phyloP scores from a whole-genome alignment of 805 yeast genomes.

The Saccharomycopsis sp. region DNA sequence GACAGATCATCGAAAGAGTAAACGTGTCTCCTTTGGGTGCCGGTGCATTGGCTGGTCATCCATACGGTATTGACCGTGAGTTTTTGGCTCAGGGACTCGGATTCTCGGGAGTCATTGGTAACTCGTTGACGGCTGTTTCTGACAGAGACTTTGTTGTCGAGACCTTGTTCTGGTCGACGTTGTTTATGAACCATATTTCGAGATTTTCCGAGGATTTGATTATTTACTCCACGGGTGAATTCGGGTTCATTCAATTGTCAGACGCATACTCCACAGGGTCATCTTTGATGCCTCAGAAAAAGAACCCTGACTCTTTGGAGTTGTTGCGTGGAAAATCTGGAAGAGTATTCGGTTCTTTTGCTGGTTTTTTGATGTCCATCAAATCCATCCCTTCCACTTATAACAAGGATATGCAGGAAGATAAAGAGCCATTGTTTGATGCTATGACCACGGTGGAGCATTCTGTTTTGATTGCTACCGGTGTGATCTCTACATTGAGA shows the following conservation, averaged over 20 bases:
- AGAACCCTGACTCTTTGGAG: slow-evolving; percentile 95
- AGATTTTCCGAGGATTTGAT: slow-evolving; percentile 92
- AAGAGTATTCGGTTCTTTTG: slow-evolving; percentile 88
- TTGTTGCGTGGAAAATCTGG: slow-evolving; percentile 95
- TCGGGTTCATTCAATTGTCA: slow-evolving; percentile 86
- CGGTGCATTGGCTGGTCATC: slow-evolving; percentile 99
- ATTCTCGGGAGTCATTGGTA: slow-evolving; percentile 83
- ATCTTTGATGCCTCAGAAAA: slow-evolving; percentile 98
- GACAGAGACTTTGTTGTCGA: slow-evolving; percentile 98
- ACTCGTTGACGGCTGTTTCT: slow-evolving; percentile 92
- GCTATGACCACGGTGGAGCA: slow-evolving; percentile 85
- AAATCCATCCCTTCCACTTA: slow-evolving; percentile 98
- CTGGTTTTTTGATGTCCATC: slow-evolving; percentile 94
- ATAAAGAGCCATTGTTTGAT: slow-evolving; percentile 97
- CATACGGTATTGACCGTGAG: slow-evolving; percentile 97
- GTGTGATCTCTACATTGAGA: slow-evolving; percentile 82
- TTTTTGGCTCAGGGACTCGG: slow-evolving; percentile 75
- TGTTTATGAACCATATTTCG: slow-evolving; percentile 93
- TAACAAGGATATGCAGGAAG: slow-evolving; percentile 98
- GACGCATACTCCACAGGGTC: slow-evolving; percentile 99
- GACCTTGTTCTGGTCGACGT: slow-evolving; percentile 88
- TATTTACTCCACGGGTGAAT: slow-evolving; percentile 95
- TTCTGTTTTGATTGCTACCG: slow-evolving; percentile 90
- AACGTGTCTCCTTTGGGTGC: slow-evolving; percentile 91
- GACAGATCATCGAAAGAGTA: slow-evolving; percentile 73